These are phyloP conservation scores for Didymella segeticola DNA, from an alignment of 2,329 filamentous ascomycete genomes.

Conservation along the genomic window DNA sequence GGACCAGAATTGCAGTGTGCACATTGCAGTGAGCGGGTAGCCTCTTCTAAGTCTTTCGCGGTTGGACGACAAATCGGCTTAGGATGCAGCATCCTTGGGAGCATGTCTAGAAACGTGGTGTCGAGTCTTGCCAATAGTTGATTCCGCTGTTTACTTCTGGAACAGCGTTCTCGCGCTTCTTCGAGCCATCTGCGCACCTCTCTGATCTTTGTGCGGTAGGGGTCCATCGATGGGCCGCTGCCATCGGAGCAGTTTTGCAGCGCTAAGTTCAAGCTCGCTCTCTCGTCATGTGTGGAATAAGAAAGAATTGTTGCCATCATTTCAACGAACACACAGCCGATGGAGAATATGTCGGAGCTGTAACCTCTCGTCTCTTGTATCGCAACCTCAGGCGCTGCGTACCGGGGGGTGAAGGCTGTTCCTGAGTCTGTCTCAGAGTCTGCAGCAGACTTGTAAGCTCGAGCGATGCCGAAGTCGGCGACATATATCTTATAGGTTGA, in stretches of 20 bases:
- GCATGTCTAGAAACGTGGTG: too few relatives aligned
- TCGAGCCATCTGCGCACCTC: too few relatives aligned
- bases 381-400: slow-evolving; percentile 31
- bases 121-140: too few relatives aligned
- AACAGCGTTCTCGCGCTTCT: too few relatives aligned
- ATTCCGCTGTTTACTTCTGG: too few relatives aligned
- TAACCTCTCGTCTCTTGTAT: slow-evolving; percentile 19
- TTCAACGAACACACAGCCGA: slow-evolving; percentile 32
- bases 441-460: slow-evolving; percentile 2
- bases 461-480: background rate
- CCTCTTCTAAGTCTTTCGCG: background rate
- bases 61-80: background rate
- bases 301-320: slow-evolving; percentile 16
- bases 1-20: background rate
- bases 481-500: too few relatives aligned
- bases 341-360: slow-evolving; percentile 31
- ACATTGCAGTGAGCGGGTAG: background rate
- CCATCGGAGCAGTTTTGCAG: too few relatives aligned
- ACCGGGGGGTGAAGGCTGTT: slow-evolving; percentile 24
- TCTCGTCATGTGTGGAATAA: too few relatives aligned
- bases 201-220: too few relatives aligned
- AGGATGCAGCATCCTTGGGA: background rate
- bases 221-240: too few relatives aligned
- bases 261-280: too few relatives aligned
- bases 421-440: slow-evolving; percentile 23